Conservation (phyloP, 2,329 filamentous ascomycete species). For the Thelonectria rubi region DNA sequence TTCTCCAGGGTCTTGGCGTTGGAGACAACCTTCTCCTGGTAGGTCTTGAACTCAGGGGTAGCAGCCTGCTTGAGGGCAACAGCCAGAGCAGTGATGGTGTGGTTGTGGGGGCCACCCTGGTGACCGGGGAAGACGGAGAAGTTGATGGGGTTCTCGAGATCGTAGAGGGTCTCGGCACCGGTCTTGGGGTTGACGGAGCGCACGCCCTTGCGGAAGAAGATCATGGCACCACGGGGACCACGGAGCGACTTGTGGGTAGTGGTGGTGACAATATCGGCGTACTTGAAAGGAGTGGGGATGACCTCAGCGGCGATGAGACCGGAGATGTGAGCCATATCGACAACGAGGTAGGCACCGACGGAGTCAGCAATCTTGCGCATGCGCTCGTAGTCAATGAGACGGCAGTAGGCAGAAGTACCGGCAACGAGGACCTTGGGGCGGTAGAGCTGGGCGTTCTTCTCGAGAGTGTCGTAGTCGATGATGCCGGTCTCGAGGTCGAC, state of each 20-base stretch:
- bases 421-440: conserved; percentile 96
- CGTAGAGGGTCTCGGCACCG: conserved; percentile 88
- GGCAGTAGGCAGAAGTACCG: conserved; percentile 97
- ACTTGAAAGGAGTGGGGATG: conserved; percentile 89
- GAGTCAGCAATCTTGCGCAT: conserved; percentile 97
- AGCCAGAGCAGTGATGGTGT: conserved; percentile 96
- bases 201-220: conserved; percentile 99
- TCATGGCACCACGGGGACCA: conserved; percentile 98
- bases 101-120: conserved; percentile 98
- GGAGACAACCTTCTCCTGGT: conserved; percentile 90
- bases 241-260: conserved; percentile 99
- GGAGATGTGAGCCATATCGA: conserved; percentile 99
- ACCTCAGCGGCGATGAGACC: conserved; percentile 93
- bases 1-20: conserved; percentile 93
- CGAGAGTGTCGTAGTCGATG: conserved; percentile 95
- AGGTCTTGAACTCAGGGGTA: conserved; percentile 88
- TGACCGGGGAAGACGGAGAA: conserved; percentile 99
- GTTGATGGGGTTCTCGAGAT: conserved; percentile 96
- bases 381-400: conserved; percentile 93
- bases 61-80: conserved; percentile 96
- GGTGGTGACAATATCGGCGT: conserved; percentile 97
- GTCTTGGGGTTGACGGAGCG: conserved; percentile 90
- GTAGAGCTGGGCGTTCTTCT: conserved; percentile 90
- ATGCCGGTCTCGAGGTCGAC: conserved; percentile 89
- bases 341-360: conserved; percentile 92